A percentile compares a stretch with the other conserved stretches of the same genome.
These are phyloP conservation scores for Candida loeiensis DNA, from an alignment of 805 yeast species.

Conservation along the genomic window DNA sequence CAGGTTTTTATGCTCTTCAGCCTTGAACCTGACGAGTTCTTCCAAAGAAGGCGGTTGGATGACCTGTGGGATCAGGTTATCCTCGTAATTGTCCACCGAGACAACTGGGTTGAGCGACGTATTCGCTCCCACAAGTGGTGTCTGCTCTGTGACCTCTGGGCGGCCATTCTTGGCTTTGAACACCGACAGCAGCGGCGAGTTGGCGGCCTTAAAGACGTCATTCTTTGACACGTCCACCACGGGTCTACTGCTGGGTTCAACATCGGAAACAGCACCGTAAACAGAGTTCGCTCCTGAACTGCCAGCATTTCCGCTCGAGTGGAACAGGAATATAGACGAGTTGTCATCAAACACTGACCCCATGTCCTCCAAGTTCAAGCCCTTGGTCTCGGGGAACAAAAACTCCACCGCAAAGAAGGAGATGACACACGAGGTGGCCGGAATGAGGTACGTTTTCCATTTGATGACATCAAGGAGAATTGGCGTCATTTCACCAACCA, in stretches of 20 bases:
- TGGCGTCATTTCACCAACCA: constrained; percentile 92
- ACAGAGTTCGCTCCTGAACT: constrained; percentile 4
- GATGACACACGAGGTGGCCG: constrained; percentile 70
- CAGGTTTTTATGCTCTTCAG: constrained; percentile 3
- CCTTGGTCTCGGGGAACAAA: constrained; percentile 87
- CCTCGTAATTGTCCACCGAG: constrained; percentile 33
- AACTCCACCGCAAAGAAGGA: constrained; percentile 71
- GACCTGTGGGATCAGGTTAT: constrained; percentile 22
- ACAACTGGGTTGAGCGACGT: constrained; percentile 16
- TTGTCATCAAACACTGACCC: constrained; percentile 78
- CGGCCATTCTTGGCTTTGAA: constrained; percentile 1
- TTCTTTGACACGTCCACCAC: constrained; percentile 6
- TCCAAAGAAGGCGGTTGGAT: constrained; percentile 35
- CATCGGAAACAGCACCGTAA: constrained; percentile 7
- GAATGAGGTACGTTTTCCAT: constrained; percentile 81
- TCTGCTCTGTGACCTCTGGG: constrained; percentile 1
- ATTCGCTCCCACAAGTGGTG: constrained; percentile 1
- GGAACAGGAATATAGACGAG: constrained; percentile 41
- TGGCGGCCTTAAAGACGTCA: constrained; percentile 7
- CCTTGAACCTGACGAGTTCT: constrained; percentile 24
- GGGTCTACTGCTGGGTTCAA: constrained; percentile 5
- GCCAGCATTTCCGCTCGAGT: constrained; percentile 24
- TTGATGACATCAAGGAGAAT: constrained; percentile 68
- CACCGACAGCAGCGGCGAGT: constrained; percentile 1
- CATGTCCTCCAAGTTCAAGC: constrained; percentile 86